Percentiles rank a stretch among this genome's conserved stretches.
Conservation (phyloP, 2,329 filamentous ascomycete species). For the Scopulariopsis brevicaulis region DNA sequence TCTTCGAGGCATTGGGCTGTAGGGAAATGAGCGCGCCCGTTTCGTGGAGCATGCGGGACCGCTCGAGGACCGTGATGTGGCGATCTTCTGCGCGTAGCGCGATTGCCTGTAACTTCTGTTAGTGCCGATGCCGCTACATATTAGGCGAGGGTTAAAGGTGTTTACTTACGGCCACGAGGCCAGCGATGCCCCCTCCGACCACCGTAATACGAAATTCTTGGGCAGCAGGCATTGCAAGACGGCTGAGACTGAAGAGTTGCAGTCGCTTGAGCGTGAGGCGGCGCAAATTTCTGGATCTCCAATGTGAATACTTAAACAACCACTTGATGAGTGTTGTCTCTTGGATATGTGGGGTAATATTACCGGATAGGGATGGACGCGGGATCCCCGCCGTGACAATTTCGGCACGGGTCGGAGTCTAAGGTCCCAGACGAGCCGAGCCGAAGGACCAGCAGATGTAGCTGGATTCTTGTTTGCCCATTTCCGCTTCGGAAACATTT, state of each 20-base stretch:
- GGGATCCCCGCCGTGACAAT: background rate
- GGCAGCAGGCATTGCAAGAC: background rate
- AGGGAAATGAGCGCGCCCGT: conserved; percentile 27
- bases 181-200: conserved; percentile 8
- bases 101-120: conserved; percentile 15
- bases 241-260: background rate
- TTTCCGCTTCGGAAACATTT: no score
- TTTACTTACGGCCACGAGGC: conserved; percentile 4
- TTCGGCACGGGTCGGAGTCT: background rate
- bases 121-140: background rate
- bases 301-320: no score
- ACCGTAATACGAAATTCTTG: conserved; percentile 12
- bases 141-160: background rate
- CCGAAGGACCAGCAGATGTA: background rate
- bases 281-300: no score
- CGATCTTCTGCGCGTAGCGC: conserved; percentile 18
- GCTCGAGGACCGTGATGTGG: conserved; percentile 12
- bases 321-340: no score
- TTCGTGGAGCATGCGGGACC: conserved; percentile 18
- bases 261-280: no score
- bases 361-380: background rate
- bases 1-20: conserved; percentile 26
- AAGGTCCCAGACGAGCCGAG: background rate
- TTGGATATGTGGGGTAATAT: background rate
- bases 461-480: no score